Evolutionary conservation across 192 early-diverging fungal genomes (phyloP), one percentile per base, ranked within the genome.

Genomic region (Coemansia sp.): DNA sequence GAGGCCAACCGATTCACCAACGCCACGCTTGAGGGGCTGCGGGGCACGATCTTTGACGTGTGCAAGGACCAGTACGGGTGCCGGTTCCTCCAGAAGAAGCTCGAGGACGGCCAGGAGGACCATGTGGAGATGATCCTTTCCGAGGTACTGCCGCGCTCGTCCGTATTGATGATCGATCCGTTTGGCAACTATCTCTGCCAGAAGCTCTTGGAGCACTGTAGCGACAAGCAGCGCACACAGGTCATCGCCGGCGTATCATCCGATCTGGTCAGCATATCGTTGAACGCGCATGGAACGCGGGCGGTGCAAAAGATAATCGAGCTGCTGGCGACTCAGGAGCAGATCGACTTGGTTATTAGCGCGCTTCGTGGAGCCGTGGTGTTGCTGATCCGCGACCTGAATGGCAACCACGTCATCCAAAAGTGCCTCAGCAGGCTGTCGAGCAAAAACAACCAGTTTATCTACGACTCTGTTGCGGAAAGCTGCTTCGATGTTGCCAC

Each of bases 161-260:
- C 88, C 31, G 91, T 89, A 66, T 82, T 96, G 33, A 95, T 95
- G 91, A 94, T 91, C 29, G 93, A 96, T 82, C 92, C 95, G 2
- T 96, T 96, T 83, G 95, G 95, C 46, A 96, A 96, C 78, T 96
- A 96, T 72, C 84, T 96, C 33, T 95, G 93, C 74, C 95, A 96
- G 71, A 95, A 94, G 70, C 74, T 96, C n/a, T 72, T 96, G 40
- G 95, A 96, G 73, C 85, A 87, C 80, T 92, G 92, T 71, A 88
- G 81, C 39, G 93, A 95, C 64, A 79, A 85, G 9, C 93, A 96
- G 69, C 84, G 90, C 55, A 90, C 88, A 11, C 86, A 86, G 75
- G 90, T 94, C 71, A 89, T 95, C 16, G 86, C 89, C 50, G 86
- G 68, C 8, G 91, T 94, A 16, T 87, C 92, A 0, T 87, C 89